Percentiles rank a stretch among this genome's conserved stretches.
phyloP scores from a whole-genome alignment of 495 filamentous ascomycete genomes.

The Daldinia concentrica region DNA sequence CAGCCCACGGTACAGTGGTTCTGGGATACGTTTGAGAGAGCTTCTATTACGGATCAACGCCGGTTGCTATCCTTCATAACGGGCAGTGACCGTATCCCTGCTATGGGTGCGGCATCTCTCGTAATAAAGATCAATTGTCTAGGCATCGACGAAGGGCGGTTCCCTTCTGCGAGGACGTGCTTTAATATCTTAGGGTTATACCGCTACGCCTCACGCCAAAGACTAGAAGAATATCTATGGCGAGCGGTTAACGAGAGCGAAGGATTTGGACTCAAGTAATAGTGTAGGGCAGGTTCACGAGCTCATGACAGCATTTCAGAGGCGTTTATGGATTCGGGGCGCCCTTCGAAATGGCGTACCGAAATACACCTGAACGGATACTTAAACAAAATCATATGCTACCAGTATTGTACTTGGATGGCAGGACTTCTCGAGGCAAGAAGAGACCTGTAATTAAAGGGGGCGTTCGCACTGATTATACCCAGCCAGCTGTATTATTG shows the following conservation, averaged over 20 bases:
- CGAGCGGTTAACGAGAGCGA: constrained; percentile 88
- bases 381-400: constrained; percentile 16
- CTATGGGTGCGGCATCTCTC: constrained; percentile 86
- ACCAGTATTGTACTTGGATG: constrained; percentile 22
- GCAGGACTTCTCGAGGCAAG: constrained; percentile 18
- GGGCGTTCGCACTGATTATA: constrained; percentile 30
- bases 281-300: neutral
- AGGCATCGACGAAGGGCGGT: constrained; percentile 77
- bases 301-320: constrained; percentile 21
- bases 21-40: constrained; percentile 80
- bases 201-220: constrained; percentile 70
- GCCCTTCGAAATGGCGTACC: neutral
- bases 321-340: constrained; percentile 31
- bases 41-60: constrained; percentile 73
- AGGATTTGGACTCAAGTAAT: constrained; percentile 89
- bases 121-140: constrained; percentile 78
- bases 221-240: constrained; percentile 80
- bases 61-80: constrained; percentile 88
- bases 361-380: neutral
- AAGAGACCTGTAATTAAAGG: constrained; percentile 8
- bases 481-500: constrained; percentile 33
- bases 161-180: constrained; percentile 88
- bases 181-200: constrained; percentile 87
- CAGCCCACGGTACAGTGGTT: constrained; percentile 84
- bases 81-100: constrained; percentile 92